A percentile compares a stretch with the other conserved stretches of the same genome.
phyloP scores from a whole-genome alignment of 2,329 filamentous ascomycete species.

The Xylaria sp. region DNA sequence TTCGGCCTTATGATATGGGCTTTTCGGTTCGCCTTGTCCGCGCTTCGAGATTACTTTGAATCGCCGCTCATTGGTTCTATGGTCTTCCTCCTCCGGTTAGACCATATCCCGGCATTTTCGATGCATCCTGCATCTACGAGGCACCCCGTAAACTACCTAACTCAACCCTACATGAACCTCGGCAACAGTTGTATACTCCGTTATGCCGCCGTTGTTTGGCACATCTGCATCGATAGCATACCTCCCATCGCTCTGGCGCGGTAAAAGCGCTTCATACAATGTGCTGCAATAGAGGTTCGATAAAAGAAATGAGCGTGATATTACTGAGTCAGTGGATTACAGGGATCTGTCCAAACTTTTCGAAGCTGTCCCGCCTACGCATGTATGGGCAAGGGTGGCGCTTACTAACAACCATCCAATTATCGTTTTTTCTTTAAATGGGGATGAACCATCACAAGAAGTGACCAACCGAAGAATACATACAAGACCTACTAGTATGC shows the following conservation, averaged over 20 bases:
- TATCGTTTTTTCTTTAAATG: not conserved
- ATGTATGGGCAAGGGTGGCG: not conserved
- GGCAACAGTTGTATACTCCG: not conserved
- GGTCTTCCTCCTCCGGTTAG: conserved; percentile 20
- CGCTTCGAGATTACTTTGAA: not conserved
- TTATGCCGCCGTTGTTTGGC: not conserved
- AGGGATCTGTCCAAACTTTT: not conserved
- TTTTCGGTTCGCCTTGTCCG: not conserved
- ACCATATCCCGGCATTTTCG: not conserved
- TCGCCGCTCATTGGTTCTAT: conserved; percentile 21
- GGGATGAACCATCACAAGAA: not conserved
- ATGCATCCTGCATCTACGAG: conserved; percentile 9
- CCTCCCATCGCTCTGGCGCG: not conserved
- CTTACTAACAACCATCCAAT: not conserved
- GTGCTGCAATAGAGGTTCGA: not conserved
- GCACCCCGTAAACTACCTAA: not conserved
- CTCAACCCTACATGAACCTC: not conserved
- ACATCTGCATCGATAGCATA: not conserved
- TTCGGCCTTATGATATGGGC: conserved; percentile 7
- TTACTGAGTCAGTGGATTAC: not conserved
- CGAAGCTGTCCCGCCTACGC: not conserved
- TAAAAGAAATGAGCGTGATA: not conserved
- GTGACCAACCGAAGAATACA: not conserved
- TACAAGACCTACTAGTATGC: too few species aligned
- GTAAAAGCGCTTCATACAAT: not conserved